A percentile compares a stretch with the other conserved stretches of the same genome.
phyloP scores from a whole-genome alignment of 1,284 basidiomycete species.

The Tilletia setariae region DNA sequence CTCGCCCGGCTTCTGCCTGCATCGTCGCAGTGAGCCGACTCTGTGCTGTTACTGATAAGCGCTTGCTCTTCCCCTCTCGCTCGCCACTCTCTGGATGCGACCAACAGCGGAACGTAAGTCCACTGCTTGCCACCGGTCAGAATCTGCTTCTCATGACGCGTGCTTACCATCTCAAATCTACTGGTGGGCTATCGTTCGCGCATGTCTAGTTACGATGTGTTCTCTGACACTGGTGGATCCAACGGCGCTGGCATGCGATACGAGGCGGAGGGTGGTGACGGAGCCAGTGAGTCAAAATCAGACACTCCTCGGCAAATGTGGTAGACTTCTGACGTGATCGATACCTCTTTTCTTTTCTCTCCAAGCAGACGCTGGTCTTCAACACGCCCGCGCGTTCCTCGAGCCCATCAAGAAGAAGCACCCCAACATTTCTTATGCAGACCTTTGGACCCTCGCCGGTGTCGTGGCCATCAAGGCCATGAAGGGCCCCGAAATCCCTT shows the following conservation, averaged over 20 bases:
- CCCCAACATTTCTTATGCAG: slow-evolving; percentile 60
- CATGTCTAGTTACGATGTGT: slow-evolving; percentile 49
- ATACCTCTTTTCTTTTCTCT: not conserved
- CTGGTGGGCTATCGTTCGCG: slow-evolving; percentile 12
- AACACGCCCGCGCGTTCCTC: slow-evolving; percentile 59
- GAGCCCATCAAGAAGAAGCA: slow-evolving; percentile 59
- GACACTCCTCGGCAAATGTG: not conserved
- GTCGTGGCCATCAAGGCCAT: slow-evolving; percentile 59
- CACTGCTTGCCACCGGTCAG: not conserved
- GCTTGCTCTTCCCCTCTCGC: not conserved
- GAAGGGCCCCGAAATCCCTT: slow-evolving; percentile 58
- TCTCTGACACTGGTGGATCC: slow-evolving; percentile 58
- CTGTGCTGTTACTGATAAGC: too few relatives aligned
- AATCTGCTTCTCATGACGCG: not conserved
- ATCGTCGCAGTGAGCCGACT: too few relatives aligned
- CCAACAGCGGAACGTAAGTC: slow-evolving; percentile 10
- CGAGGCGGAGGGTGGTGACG: slow-evolving; percentile 56
- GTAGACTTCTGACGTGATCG: slow-evolving; percentile 14
- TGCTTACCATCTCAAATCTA: not conserved
- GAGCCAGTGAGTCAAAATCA: slow-evolving; percentile 30
- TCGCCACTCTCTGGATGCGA: not conserved
- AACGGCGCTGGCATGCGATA: slow-evolving; percentile 58
- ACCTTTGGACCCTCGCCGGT: slow-evolving; percentile 57
- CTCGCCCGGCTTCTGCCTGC: not conserved
- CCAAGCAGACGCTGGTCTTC: slow-evolving; percentile 54